Evolutionary conservation across 2,329 filamentous ascomycete genomes (phyloP).

Genomic region (Scedosporium boydii): DNA sequence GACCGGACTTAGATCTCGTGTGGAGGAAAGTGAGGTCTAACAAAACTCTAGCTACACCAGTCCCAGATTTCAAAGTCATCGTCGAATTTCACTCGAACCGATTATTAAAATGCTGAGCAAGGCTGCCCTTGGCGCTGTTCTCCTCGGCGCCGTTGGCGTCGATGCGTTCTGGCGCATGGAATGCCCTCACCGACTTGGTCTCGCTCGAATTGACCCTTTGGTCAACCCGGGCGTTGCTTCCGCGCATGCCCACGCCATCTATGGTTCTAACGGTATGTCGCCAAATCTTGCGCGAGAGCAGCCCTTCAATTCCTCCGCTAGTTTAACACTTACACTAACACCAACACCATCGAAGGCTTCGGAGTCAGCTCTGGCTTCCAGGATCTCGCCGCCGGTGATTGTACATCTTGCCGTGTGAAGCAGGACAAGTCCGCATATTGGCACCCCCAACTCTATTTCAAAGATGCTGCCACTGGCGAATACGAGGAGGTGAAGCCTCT

Average conservation of each 20-base stretch:
- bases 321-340: not conserved
- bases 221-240: slow-evolving; percentile 51
- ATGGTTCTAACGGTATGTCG: slow-evolving; percentile 65
- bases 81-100: too few relatives aligned
- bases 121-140: not conserved
- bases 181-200: slow-evolving; percentile 60
- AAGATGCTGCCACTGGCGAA: slow-evolving; percentile 52
- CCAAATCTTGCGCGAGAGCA: not conserved
- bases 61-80: not conserved
- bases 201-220: slow-evolving; percentile 70
- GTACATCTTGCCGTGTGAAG: slow-evolving; percentile 71
- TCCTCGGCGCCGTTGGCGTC: slow-evolving; percentile 2
- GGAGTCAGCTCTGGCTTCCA: slow-evolving; percentile 44
- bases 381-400: slow-evolving; percentile 51
- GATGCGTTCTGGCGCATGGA: slow-evolving; percentile 85
- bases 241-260: slow-evolving; percentile 63
- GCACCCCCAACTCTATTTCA: slow-evolving; percentile 71
- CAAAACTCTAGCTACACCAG: not conserved
- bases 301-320: not conserved
- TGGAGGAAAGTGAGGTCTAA: not conserved
- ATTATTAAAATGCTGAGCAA: not conserved
- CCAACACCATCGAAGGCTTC: slow-evolving; percentile 44
- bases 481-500: slow-evolving; percentile 62
- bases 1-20: not conserved
- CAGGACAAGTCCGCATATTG: slow-evolving; percentile 87